A percentile compares a stretch with the other conserved stretches of the same genome.
phyloP scores from a whole-genome alignment of 2,329 filamentous ascomycete genomes.

The Zelopaecilomyces penicillatus region DNA sequence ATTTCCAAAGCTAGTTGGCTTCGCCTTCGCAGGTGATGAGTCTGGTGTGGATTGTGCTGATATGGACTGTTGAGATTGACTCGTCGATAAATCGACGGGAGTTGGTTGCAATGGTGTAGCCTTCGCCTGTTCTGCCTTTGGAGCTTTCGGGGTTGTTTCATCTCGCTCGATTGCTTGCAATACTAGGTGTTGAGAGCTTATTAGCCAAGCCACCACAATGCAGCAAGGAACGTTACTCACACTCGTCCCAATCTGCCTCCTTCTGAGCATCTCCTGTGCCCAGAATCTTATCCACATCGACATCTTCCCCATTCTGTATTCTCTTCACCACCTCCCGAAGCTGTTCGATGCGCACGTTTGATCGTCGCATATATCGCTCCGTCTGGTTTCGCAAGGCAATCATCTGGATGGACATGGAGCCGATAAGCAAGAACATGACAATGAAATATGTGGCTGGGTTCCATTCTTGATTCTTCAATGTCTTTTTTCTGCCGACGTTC shows the following conservation, averaged over 20 bases:
- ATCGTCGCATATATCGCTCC: conserved; percentile 61
- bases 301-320: conserved; percentile 62
- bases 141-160: conserved; percentile 42
- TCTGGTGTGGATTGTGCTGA: conserved; percentile 11
- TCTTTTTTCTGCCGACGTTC: conserved; percentile 22
- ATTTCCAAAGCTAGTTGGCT: conserved; percentile 30
- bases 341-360: conserved; percentile 69
- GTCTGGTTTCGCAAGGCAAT: conserved; percentile 72
- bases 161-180: conserved; percentile 59
- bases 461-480: conserved; percentile 52
- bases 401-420: conserved; percentile 92
- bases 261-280: conserved; percentile 67
- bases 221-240: conserved; percentile 33
- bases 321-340: conserved; percentile 67
- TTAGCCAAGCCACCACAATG: background rate
- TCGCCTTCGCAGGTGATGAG: conserved; percentile 17
- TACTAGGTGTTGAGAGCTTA: conserved; percentile 34
- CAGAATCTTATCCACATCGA: conserved; percentile 76
- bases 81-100: conserved; percentile 6
- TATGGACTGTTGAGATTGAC: conserved; percentile 6
- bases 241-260: conserved; percentile 84
- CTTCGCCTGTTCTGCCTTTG: conserved; percentile 33
- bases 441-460: conserved; percentile 80
- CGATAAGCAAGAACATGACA: conserved; percentile 75
- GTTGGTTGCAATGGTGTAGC: conserved; percentile 11